Base-by-base conservation (phyloP, 768 basidiomycete species). In the Porphyrellus cyaneotinctus region DNA sequence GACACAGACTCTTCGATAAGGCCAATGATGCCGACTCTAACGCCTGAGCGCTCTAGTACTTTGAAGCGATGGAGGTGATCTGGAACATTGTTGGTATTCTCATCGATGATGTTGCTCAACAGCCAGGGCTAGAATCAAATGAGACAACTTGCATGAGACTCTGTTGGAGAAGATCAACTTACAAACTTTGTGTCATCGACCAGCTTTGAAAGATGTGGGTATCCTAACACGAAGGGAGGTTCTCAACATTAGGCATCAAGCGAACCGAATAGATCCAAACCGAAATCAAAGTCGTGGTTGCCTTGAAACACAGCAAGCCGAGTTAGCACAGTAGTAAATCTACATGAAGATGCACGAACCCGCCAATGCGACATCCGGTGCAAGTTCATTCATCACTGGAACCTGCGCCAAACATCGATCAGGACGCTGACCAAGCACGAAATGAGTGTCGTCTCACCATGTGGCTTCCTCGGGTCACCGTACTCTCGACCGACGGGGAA, bases 281-380 rank as follows among this genome's bases (percentile, higher is more conserved):
- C 88, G 58, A 88, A 91, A 69, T 95, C 93, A 68, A 94, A 94
- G 59, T 95, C 93, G 58, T 97, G 93, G 64, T 97, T 95, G 6
- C 92, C 90, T 91, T 54, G 14, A 49, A 32, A 41, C 4, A 10
- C 12, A 31, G 36, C 11, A 12, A 33, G 47, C 14, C n/a, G 23
- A 14, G 43, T 64, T 15, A 68, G 54, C 43, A 42, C 15, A 43
- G 24, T 2, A 7, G 18, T 18, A 15, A 32, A 8, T 31, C 7
- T 37, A n/a, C 17, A 36, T 30, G 49, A 18, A 28, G n/a, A 47
- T 30, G 15, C 8, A 69, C 85, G 47, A 30, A 90, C 91, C 92
- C 51, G 88, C 83, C 54, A 92, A 74, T 8, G 92, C 80, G 33
- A 85, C 83, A 68, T 95, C 90, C 22, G 90, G 78, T n/a, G 76